Evolutionary conservation across 73 alveolate species (phyloP).

Genomic region (Durusdinium trenchii): DNA sequence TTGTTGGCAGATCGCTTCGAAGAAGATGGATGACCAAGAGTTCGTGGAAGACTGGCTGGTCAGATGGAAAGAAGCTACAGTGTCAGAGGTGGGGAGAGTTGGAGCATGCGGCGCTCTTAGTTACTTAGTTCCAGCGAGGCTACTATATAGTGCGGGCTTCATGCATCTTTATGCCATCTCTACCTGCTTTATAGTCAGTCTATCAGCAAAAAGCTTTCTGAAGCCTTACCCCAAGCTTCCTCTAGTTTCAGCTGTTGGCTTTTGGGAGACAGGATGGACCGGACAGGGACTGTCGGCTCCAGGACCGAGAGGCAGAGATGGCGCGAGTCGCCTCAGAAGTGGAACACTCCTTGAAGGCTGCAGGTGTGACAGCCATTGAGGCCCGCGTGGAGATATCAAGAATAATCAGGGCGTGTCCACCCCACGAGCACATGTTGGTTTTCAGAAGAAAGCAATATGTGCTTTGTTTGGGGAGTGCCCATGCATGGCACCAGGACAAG

Average conservation of each 20-base stretch:
- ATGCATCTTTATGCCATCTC: neutral
- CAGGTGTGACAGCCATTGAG: constrained; percentile 92
- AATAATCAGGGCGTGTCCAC: too few species aligned
- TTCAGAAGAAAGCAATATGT: neutral
- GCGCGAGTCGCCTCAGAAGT: constrained; percentile 72
- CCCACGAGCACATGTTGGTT: neutral
- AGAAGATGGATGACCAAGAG: constrained; percentile 60
- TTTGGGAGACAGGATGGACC: neutral
- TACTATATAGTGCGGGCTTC: neutral
- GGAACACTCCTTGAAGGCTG: constrained; percentile 71
- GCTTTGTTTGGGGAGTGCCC: neutral
- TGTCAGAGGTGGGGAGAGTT: constrained; percentile 29
- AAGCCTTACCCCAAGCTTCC: too few species aligned
- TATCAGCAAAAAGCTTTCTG: too few species aligned
- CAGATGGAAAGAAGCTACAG: constrained; percentile 85
- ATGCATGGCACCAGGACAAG: constrained; percentile 97
- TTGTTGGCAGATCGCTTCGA: constrained; percentile 56
- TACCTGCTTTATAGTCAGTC: neutral
- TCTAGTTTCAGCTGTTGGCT: neutral
- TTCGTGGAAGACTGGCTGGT: constrained; percentile 93
- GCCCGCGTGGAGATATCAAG: neutral
- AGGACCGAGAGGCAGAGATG: constrained; percentile 91
- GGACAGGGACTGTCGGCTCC: neutral
- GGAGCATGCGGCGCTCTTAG: neutral
- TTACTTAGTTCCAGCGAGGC: too few species aligned